phyloP scores from a whole-genome alignment of 2,329 filamentous ascomycete genomes.

The Magnaporthales sp. region DNA sequence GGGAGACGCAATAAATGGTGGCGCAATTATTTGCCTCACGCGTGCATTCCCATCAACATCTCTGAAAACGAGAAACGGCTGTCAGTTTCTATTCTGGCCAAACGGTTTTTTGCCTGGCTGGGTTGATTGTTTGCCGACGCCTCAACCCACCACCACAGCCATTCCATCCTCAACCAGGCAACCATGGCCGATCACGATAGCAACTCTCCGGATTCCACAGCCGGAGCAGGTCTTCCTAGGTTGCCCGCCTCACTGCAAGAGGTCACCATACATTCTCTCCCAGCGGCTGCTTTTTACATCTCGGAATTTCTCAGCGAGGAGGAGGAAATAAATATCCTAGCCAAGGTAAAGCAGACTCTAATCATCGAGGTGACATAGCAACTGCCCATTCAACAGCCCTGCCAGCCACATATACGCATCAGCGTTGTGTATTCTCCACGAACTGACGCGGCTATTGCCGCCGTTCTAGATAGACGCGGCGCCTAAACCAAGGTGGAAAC shows the following conservation, averaged over 20 bases:
- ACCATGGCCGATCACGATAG: neutral
- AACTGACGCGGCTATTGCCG: neutral
- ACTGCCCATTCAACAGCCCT: neutral
- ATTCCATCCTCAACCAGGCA: neutral
- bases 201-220: neutral
- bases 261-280: conserved; percentile 44
- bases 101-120: too few relatives aligned
- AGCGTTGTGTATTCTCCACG: neutral
- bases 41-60: neutral
- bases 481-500: conserved; percentile 74
- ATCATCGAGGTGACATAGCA: neutral
- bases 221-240: neutral
- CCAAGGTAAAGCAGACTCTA: conserved; percentile 46
- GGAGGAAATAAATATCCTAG: conserved; percentile 63
- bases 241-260: conserved; percentile 42
- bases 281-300: conserved; percentile 70
- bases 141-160: neutral
- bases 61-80: neutral
- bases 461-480: conserved; percentile 45
- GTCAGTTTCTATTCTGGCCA: neutral
- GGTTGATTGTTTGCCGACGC: neutral
- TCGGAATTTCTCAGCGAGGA: conserved; percentile 70
- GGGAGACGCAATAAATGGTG: neutral
- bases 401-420: neutral
- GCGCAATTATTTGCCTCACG: neutral